phyloP scores from a whole-genome alignment of 1,139 yeast species.

The Lodderomyces theae region DNA sequence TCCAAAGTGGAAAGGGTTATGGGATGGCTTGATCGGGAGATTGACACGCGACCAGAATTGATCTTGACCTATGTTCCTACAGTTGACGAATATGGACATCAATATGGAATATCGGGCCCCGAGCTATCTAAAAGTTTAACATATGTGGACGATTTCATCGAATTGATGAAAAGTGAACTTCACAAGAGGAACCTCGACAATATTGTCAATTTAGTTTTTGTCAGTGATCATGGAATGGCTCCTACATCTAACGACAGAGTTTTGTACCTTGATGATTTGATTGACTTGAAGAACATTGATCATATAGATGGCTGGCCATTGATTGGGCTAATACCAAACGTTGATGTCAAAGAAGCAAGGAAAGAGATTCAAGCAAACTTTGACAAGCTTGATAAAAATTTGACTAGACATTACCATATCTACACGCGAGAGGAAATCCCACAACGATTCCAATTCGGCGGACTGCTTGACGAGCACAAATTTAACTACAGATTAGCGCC shows the following conservation, averaged over 20 bases:
- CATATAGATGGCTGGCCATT: conserved; percentile 90
- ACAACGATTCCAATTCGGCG: conserved; percentile 64
- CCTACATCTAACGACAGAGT: conserved; percentile 71
- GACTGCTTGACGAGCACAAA: conserved; percentile 33
- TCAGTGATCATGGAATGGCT: conserved; percentile 94
- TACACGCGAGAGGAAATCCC: conserved; percentile 62
- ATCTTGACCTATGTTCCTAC: conserved; percentile 80
- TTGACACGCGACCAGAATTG: conserved; percentile 64
- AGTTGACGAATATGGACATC: conserved; percentile 73
- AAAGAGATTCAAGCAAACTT: conserved; percentile 23
- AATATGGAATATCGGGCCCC: conserved; percentile 62
- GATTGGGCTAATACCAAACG: conserved; percentile 65
- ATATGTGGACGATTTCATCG: conserved; percentile 66
- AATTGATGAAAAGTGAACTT: conserved; percentile 47
- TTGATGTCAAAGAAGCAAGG: conserved; percentile 22
- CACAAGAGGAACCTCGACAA: conserved; percentile 53
- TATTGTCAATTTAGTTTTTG: conserved; percentile 70
- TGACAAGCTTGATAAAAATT: conserved; percentile 18
- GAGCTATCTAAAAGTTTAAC: conserved; percentile 53
- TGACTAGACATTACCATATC: conserved; percentile 33
- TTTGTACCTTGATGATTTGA: conserved; percentile 64
- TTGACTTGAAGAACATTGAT: conserved; percentile 53
- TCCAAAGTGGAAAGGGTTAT: conserved; percentile 56
- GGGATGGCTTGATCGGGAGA: conserved; percentile 62
- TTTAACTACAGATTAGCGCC: conserved; percentile 73